phyloP scores from a whole-genome alignment of 805 yeast species.

The Metschnikowia hibisci region DNA sequence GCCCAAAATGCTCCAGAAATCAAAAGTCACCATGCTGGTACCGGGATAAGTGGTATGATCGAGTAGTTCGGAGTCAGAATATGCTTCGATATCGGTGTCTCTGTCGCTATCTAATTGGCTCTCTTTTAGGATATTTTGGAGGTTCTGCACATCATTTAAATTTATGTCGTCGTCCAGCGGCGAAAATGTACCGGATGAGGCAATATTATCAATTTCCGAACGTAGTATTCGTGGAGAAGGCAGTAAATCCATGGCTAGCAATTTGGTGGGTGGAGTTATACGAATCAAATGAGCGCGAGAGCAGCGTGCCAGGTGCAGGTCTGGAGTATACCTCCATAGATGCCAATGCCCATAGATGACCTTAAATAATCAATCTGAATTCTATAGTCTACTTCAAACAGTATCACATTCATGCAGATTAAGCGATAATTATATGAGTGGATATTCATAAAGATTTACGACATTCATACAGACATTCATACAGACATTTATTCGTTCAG shows the following conservation, averaged over 20 bases:
- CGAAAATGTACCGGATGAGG: background rate
- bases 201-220: background rate
- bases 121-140: slow-evolving; percentile 23
- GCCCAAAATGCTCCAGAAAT: slow-evolving; percentile 39
- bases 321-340: too few relatives aligned
- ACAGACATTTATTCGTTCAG: too few relatives aligned
- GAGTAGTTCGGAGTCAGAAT: slow-evolving; percentile 1
- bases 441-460: too few relatives aligned
- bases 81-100: slow-evolving; percentile 6
- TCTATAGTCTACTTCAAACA: too few relatives aligned
- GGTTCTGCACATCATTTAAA: slow-evolving; percentile 25
- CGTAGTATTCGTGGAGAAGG: background rate
- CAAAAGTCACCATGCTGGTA: slow-evolving; percentile 12
- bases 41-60: background rate
- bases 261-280: background rate
- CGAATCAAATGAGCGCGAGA: background rate
- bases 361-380: too few relatives aligned
- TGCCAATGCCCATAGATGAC: too few relatives aligned
- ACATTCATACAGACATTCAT: too few relatives aligned
- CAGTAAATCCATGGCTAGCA: background rate
- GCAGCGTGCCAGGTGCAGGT: background rate
- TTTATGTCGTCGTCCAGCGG: slow-evolving; percentile 25
- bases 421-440: too few relatives aligned
- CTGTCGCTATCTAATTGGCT: slow-evolving; percentile 20
- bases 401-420: too few relatives aligned